phyloP scores from a whole-genome alignment of 2,329 filamentous ascomycete species.

The Aspergillus carbonarius region DNA sequence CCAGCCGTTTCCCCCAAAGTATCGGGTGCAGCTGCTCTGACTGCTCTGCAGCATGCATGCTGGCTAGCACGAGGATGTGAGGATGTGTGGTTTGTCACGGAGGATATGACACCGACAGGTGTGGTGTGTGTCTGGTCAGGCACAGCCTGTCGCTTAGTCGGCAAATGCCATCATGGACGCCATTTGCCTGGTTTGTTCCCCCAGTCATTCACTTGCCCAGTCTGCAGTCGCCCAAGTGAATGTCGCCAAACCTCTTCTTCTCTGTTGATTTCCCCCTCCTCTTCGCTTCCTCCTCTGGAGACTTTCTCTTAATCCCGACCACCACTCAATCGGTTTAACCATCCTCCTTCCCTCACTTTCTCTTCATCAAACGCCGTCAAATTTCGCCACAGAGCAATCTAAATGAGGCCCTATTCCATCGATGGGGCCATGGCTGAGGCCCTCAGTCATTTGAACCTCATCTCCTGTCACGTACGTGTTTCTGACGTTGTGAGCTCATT shows the following conservation, averaged over 20 bases:
- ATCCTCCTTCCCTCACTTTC: neutral
- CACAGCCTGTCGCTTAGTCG: neutral
- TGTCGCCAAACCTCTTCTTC: neutral
- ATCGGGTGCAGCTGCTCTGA: too few relatives aligned
- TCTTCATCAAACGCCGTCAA: neutral
- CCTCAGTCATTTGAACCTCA: constrained; percentile 25
- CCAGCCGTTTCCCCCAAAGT: too few relatives aligned
- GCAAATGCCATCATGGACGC: neutral
- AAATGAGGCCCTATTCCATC: constrained; percentile 21
- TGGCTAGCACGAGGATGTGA: too few relatives aligned
- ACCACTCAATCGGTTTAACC: too few relatives aligned
- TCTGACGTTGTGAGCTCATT: too few relatives aligned
- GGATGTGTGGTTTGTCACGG: too few relatives aligned
- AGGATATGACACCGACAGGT: too few relatives aligned
- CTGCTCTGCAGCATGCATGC: too few relatives aligned
- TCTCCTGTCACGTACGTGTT: constrained; percentile 29
- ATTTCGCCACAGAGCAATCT: neutral
- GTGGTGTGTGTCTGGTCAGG: too few relatives aligned
- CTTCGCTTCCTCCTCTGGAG: neutral
- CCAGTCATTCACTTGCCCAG: neutral
- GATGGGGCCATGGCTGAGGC: constrained; percentile 32
- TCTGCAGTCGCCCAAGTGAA: neutral
- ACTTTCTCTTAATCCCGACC: neutral
- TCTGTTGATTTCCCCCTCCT: neutral
- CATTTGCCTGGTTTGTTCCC: neutral